Percentiles rank a stretch among this genome's conserved stretches.
Evolutionary conservation across 176 grass and related monocot genomes (phyloP).

Genomic region (Phoenix dactylifera): DNA sequence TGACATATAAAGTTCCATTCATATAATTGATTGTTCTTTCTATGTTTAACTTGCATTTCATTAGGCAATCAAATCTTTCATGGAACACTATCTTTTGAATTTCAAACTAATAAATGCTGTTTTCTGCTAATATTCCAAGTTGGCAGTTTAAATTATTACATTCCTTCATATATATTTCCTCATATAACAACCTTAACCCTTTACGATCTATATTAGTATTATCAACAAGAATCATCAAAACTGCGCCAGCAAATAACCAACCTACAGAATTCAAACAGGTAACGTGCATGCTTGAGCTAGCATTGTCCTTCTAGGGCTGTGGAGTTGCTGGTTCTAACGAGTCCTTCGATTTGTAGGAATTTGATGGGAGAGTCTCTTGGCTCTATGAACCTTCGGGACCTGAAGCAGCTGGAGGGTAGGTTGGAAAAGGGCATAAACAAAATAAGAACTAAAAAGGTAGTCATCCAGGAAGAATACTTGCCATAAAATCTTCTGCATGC

Average conservation of each 20-base stretch:
- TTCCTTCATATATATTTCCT: neutral
- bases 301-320: neutral
- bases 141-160: neutral
- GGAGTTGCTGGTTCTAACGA: conserved; percentile 8
- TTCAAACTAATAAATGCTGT: too few species aligned
- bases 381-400: conserved; percentile 40
- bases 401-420: conserved; percentile 53
- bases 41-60: too few species aligned
- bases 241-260: conserved; percentile 46
- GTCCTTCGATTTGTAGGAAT: conserved; percentile 25
- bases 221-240: conserved; percentile 71
- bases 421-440: conserved; percentile 69
- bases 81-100: too few species aligned
- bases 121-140: too few species aligned
- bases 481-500: neutral
- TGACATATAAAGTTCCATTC: too few species aligned
- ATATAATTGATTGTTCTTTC: too few species aligned
- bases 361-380: conserved; percentile 49
- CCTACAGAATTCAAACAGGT: conserved; percentile 81
- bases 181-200: neutral
- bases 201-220: conserved; percentile 35
- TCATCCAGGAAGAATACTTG: neutral
- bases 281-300: neutral
- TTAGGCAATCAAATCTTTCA: too few species aligned
- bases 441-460: conserved; percentile 86